phyloP scores from a whole-genome alignment of 495 filamentous ascomycete species.

The Penicillium alfredii region DNA sequence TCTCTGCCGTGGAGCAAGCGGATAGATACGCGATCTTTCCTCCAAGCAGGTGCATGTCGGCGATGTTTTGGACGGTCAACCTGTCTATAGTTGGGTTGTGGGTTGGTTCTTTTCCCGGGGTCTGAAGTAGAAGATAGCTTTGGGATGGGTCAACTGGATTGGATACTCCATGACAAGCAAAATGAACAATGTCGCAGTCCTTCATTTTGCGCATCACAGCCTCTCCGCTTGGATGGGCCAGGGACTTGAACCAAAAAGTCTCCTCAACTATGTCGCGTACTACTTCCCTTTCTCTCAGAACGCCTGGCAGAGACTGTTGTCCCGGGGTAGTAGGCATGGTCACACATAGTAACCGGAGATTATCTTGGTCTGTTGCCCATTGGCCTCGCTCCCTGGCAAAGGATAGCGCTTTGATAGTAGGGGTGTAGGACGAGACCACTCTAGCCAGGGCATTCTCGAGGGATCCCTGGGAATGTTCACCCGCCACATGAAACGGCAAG shows the following conservation, averaged over 20 bases:
- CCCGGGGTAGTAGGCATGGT: slow-evolving; percentile 18
- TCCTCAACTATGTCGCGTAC: slow-evolving; percentile 1
- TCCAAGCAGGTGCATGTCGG: slow-evolving; percentile 3
- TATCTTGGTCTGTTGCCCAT: too few species aligned
- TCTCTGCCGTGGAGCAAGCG: slow-evolving; percentile 19
- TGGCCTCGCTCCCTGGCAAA: slow-evolving; percentile 3
- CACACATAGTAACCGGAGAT: slow-evolving; percentile 16
- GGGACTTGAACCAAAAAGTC: not conserved
- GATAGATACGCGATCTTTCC: slow-evolving; percentile 28
- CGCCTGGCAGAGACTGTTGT: not conserved
- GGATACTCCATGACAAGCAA: slow-evolving; percentile 23
- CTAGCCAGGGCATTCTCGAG: slow-evolving; percentile 16
- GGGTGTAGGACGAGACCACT: slow-evolving; percentile 26
- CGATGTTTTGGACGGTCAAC: slow-evolving; percentile 11
- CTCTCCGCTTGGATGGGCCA: slow-evolving; percentile 5
- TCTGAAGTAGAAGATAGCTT: slow-evolving; percentile 18
- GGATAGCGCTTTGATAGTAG: slow-evolving; percentile 22
- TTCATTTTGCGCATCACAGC: slow-evolving; percentile 10
- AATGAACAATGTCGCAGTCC: slow-evolving; percentile 20
- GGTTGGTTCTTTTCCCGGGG: too few species aligned
- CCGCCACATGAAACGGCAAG: slow-evolving; percentile 22
- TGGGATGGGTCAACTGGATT: slow-evolving; percentile 13
- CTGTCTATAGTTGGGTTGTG: slow-evolving; percentile 2
- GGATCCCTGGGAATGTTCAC: not conserved
- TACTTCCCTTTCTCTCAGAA: not conserved